Evolutionary conservation across 225 moss, liverwort and hornwort genomes (phyloP).

Genomic region (Physcomitrium patens): DNA sequence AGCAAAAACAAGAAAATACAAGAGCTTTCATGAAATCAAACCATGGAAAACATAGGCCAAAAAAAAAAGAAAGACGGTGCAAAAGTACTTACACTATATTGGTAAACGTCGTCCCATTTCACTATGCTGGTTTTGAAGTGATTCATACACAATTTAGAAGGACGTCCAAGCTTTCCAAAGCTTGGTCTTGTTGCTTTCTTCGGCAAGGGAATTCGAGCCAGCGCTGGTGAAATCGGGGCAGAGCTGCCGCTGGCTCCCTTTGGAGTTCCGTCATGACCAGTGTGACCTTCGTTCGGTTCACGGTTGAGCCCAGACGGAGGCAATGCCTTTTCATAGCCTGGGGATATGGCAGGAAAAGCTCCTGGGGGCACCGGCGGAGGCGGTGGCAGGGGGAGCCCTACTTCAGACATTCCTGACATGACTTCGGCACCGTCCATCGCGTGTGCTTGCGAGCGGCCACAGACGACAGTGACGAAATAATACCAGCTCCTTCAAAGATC

Average conservation of each 20-base stretch:
- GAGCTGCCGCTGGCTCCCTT: constrained; percentile 26
- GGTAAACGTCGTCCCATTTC: constrained; percentile 75
- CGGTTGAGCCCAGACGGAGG: too few species aligned
- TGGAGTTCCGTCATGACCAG: neutral
- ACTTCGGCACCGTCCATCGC: too few species aligned
- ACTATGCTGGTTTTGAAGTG: constrained; percentile 65
- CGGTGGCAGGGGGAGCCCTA: too few species aligned
- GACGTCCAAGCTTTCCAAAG: constrained; percentile 28
- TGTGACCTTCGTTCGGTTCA: too few species aligned
- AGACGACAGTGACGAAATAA: too few species aligned
- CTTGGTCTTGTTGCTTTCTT: constrained; percentile 40
- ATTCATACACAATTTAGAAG: constrained; percentile 44
- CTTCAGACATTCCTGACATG: too few species aligned
- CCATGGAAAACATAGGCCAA: neutral
- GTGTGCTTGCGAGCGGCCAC: too few species aligned
- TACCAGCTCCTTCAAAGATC: too few species aligned
- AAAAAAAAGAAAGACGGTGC: neutral
- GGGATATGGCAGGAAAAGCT: too few species aligned
- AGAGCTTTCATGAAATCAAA: too few species aligned
- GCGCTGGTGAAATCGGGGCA: constrained; percentile 29
- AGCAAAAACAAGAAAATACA: neutral
- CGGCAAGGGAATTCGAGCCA: constrained; percentile 15
- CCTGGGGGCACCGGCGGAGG: too few species aligned
- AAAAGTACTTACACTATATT: constrained; percentile 67
- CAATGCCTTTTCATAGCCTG: too few species aligned